Conservation (phyloP, 192 early-diverging fungal genomes). For the Haplosporangium gracile region DNA sequence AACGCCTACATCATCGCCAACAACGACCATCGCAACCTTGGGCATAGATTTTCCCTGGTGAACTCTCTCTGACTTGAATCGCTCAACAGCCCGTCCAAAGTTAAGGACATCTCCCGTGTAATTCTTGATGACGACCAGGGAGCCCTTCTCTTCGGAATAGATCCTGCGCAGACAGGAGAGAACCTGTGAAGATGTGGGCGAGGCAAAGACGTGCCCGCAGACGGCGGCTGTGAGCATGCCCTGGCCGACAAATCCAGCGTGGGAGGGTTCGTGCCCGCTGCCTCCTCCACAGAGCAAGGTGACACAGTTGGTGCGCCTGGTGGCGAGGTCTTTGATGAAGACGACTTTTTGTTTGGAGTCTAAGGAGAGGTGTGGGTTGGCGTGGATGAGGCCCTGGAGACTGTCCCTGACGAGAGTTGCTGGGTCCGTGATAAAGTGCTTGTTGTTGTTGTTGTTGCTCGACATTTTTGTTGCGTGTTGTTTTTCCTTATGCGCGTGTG, state of each 20-base stretch:
- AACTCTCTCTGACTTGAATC: conserved; percentile 80
- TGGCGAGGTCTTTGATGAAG: conserved; percentile 67
- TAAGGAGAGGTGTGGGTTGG: conserved; percentile 71
- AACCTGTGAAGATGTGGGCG: conserved; percentile 83
- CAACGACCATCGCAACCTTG: conserved; percentile 78
- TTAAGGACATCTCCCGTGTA: conserved; percentile 86
- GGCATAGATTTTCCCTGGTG: conserved; percentile 36
- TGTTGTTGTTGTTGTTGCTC: conserved; percentile 30
- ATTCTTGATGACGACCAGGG: conserved; percentile 87
- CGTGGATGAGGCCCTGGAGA: conserved; percentile 67
- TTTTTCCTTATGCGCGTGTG: too few relatives aligned
- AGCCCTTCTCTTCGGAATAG: conserved; percentile 72
- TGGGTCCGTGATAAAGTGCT: conserved; percentile 73
- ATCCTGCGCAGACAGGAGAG: conserved; percentile 77
- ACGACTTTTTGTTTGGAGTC: conserved; percentile 76
- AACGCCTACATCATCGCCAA: conserved; percentile 89
- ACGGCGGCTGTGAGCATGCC: conserved; percentile 85
- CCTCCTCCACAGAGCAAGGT: conserved; percentile 88
- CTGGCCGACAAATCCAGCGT: conserved; percentile 81
- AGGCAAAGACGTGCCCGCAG: conserved; percentile 89
- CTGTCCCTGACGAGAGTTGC: conserved; percentile 73
- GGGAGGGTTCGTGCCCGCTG: conserved; percentile 88
- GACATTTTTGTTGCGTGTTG: conserved; percentile 2
- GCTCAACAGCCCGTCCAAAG: conserved; percentile 87
- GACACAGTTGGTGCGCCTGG: conserved; percentile 70